Conservation (phyloP, 2,329 filamentous ascomycete species). For the Aspergillus caelatus region DNA sequence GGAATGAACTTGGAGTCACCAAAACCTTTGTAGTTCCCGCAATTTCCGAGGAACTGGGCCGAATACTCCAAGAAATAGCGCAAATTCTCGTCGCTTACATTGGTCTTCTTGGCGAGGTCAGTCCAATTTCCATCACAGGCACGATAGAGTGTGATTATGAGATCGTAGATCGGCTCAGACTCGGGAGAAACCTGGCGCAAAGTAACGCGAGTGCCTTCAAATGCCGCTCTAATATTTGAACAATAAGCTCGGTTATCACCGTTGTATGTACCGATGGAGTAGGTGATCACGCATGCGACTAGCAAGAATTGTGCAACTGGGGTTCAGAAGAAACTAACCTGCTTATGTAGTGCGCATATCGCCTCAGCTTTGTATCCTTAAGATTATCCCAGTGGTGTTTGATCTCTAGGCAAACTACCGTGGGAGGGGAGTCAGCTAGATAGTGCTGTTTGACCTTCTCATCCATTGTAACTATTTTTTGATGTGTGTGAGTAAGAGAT, state of each 20-base stretch:
- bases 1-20: slow-evolving; percentile 85
- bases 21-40: slow-evolving; percentile 85
- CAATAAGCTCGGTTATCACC: slow-evolving; percentile 15
- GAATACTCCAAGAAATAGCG: slow-evolving; percentile 75
- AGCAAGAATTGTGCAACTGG: neutral
- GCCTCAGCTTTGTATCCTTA: slow-evolving; percentile 66
- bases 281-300: neutral
- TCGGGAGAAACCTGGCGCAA: slow-evolving; percentile 80
- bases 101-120: slow-evolving; percentile 64
- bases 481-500: slow-evolving; percentile 16
- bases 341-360: slow-evolving; percentile 89
- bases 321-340: slow-evolving; percentile 52
- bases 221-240: slow-evolving; percentile 63
- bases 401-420: slow-evolving; percentile 84
- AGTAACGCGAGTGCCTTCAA: slow-evolving; percentile 76
- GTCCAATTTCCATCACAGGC: slow-evolving; percentile 71
- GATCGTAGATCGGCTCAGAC: slow-evolving; percentile 77
- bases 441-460: slow-evolving; percentile 63
- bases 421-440: slow-evolving; percentile 86
- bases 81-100: slow-evolving; percentile 65
- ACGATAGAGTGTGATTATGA: slow-evolving; percentile 74
- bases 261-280: neutral
- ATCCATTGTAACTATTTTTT: slow-evolving; percentile 37
- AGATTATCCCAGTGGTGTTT: slow-evolving; percentile 83
- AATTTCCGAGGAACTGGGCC: slow-evolving; percentile 77